Percentiles rank a stretch among this genome's conserved stretches.
Conservation (phyloP, 768 basidiomycete genomes). For the Mycena polygramma region DNA sequence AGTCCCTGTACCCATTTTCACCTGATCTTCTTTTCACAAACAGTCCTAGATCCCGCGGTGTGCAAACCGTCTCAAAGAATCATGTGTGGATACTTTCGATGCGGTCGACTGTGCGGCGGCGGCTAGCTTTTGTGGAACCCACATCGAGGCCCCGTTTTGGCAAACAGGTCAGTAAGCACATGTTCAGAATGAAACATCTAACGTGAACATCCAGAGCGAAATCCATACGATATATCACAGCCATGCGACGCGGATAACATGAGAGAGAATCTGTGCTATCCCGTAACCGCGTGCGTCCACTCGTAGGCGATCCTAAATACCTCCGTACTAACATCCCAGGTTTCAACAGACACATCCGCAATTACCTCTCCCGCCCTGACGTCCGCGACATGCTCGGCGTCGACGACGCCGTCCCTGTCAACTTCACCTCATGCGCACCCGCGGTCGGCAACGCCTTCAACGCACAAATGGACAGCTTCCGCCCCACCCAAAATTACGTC, state of each 20-base stretch:
- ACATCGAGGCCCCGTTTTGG: constrained; percentile 62
- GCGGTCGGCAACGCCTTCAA: constrained; percentile 65
- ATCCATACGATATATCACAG: constrained; percentile 74
- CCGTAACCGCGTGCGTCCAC: constrained; percentile 31
- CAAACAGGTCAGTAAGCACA: constrained; percentile 54
- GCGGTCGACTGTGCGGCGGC: constrained; percentile 77
- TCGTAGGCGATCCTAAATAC: no score
- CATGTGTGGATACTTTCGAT: constrained; percentile 78
- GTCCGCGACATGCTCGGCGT: constrained; percentile 65
- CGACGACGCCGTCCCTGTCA: constrained; percentile 48
- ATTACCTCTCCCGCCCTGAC: constrained; percentile 64
- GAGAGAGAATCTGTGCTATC: constrained; percentile 31
- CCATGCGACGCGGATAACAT: constrained; percentile 27
- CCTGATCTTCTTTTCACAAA: no score
- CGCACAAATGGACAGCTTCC: constrained; percentile 55
- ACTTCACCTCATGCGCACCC: constrained; percentile 57
- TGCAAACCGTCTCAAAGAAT: constrained; percentile 64
- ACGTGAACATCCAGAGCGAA: constrained; percentile 49
- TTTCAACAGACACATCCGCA: constrained; percentile 53
- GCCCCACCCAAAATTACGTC: constrained; percentile 68
- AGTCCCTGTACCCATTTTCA: no score
- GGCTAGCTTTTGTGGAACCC: constrained; percentile 71
- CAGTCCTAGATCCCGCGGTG: constrained; percentile 73
- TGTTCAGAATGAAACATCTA: not conserved
- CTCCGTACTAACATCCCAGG: not conserved